Percentiles rank a stretch among this genome's conserved stretches.
These are phyloP conservation scores for Metarhizium anisopliae DNA, from an alignment of 2,329 filamentous ascomycete species.

Conservation along the genomic window DNA sequence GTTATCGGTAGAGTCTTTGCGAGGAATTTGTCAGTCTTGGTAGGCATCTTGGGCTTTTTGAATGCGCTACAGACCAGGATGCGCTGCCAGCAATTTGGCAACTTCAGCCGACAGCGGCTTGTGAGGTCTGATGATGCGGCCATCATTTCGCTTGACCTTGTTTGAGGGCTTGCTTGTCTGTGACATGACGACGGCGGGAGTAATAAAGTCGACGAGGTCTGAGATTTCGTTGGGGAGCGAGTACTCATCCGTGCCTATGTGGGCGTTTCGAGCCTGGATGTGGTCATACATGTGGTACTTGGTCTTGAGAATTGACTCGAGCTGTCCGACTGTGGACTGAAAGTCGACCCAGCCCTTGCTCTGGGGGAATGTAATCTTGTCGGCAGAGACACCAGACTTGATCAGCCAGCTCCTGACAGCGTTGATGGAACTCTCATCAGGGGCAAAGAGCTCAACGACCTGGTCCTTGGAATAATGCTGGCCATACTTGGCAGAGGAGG, in stretches of 20 bases:
- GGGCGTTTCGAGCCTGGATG: conserved; percentile 18
- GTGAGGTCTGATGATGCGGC: too few species aligned
- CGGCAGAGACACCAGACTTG: conserved; percentile 37
- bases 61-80: too few species aligned
- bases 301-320: conserved; percentile 42
- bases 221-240: conserved; percentile 27
- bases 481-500: conserved; percentile 34
- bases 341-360: conserved; percentile 46
- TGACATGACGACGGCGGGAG: conserved; percentile 22
- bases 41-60: too few species aligned
- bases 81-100: too few species aligned
- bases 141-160: too few species aligned
- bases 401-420: conserved; percentile 45
- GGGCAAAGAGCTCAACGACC: conserved; percentile 34
- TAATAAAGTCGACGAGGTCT: conserved; percentile 30
- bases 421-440: conserved; percentile 34
- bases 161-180: background rate
- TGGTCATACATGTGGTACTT: conserved; percentile 44
- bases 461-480: conserved; percentile 36
- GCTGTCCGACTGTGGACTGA: conserved; percentile 43
- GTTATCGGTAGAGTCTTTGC: conserved; percentile 2
- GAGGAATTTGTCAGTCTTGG: background rate
- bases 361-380: conserved; percentile 38
- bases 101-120: too few species aligned
- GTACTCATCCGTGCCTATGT: conserved; percentile 33